Base-by-base conservation (phyloP, 1,284 basidiomycete genomes). In the Tilletia walkeri region DNA sequence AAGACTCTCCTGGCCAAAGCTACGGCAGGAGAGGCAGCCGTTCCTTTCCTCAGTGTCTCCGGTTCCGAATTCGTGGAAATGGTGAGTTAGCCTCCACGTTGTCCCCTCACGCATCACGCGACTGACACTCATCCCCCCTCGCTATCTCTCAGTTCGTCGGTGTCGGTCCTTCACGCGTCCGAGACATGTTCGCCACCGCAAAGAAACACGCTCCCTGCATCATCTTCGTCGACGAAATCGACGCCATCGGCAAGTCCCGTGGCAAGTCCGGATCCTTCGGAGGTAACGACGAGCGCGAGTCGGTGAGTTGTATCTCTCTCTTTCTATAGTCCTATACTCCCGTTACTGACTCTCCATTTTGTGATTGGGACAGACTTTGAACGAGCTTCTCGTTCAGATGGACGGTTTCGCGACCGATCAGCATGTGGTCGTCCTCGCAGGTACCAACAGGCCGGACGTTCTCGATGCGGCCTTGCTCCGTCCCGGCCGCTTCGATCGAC, bases 61-160 rank as follows among this genome's bases (percentile, higher is more conserved):
- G 95, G 96, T 69, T 98, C 95, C 69, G 96, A 99, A 84, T 99
- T 99, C 82, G 94, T 99, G 74, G 96, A 99, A 86, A 98, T 99
- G 94, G 69, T 70, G 66, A 56, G 69, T 70, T 53, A 36, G 1
- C 50, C 16, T 53, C 16, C 2, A 24, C 9, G 24, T 30, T 30
- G 24, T 30, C 24, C 24, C 24, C 24, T 30, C 24, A 30, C 24
- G 24, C 24, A 30, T 30, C 24, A 30, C 24, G 24, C 24, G 24
- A 30, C 24, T 30, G 24, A 30, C 49, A n/a, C 41, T 45, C 41
- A 45, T 5, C 12, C 41, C 5, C 41, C 14, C 41, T 1, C 41
- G 12, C 50, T 4, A 38, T 30, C 41, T 16, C 36, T 48, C 36
- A 70, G 69, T 99, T 99, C 83, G 96, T 99, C 75, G 95, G 95